Conservation (phyloP, 805 yeast species). For the Candida pseudofarinosa region DNA sequence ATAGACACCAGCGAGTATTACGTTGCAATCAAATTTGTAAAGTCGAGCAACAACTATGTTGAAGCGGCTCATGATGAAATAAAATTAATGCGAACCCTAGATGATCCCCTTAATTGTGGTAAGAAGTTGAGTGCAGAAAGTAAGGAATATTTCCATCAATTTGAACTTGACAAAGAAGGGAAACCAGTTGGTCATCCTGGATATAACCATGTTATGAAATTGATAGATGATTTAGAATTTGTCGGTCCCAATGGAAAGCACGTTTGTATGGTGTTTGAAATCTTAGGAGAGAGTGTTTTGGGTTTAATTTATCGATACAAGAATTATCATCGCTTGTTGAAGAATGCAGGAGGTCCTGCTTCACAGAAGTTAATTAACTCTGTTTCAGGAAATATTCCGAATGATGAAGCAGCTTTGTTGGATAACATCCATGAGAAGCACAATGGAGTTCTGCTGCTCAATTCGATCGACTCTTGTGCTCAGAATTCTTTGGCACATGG, state of each 20-base stretch:
- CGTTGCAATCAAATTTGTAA: conserved; percentile 61
- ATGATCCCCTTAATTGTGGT: conserved; percentile 15
- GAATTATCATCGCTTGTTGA: background rate
- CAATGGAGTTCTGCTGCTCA: background rate
- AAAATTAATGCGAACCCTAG: conserved; percentile 39
- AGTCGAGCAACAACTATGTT: conserved; percentile 48
- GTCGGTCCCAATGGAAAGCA: conserved; percentile 62
- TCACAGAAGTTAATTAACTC: background rate
- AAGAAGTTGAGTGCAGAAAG: conserved; percentile 9
- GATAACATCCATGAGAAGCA: background rate
- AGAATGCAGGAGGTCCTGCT: background rate
- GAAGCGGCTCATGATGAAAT: conserved; percentile 69
- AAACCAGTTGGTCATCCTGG: conserved; percentile 40
- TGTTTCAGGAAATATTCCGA: background rate
- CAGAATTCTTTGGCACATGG: background rate
- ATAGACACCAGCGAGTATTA: conserved; percentile 29
- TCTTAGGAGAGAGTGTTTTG: conserved; percentile 57
- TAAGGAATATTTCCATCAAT: conserved; percentile 9
- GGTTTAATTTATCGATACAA: conserved; percentile 45
- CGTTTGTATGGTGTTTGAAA: conserved; percentile 64
- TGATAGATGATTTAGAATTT: conserved; percentile 54
- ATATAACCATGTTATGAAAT: conserved; percentile 46
- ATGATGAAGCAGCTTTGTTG: background rate
- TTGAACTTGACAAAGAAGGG: conserved; percentile 1
- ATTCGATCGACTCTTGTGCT: background rate